Evolutionary conservation across 768 basidiomycete species (phyloP), one percentile per base, ranked within the genome.

Genomic region (Leucosporidium scottii): DNA sequence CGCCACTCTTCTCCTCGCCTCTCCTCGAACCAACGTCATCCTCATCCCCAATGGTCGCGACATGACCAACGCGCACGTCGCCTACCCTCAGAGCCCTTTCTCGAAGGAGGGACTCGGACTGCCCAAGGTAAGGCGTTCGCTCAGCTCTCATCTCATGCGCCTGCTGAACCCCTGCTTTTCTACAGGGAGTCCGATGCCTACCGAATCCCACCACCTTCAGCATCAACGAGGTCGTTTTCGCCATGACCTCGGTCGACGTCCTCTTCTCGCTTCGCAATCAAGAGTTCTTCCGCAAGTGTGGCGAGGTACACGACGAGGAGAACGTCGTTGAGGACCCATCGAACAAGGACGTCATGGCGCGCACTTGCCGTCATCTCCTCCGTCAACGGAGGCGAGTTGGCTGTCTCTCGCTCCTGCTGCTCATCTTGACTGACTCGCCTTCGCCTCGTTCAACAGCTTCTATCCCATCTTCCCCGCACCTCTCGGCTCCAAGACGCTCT

Each of bases 381-480:
- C 85, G 91, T 63, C 96, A 99, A 74, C 82, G 91, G 77, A 91
- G 87, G 93, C 91, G 67, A 49, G 79, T 75, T 9, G 21, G 2
- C 25, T 21, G 23, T 61, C 25, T 39, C 23, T 44, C 55, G 36
- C 28, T 50, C 54, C n/a, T n/a, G 21, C 9, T 44, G 67, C 61
- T 65, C 57, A 31, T 9, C 53, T 51, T 10, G 44, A 28, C 25
- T 25, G n/a, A n/a, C 5, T 21, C 9, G 8, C 21, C 13, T 23
- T 4, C 5, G 39, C 15, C 39, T 44, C 13, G 15, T 44, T 31
- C 23, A 27, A 25, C 76, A 97, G 92, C 74, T 96, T 96, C 80
- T 99, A 98, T 77, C 96, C 96, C 0, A 79, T 96, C 50, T 97
- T 97, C 78, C 96, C 96, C 13, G 84, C 86, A 1, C 91, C 96